phyloP scores from a whole-genome alignment of 2,329 filamentous ascomycete species.

The Parascedosporium putredinis region DNA sequence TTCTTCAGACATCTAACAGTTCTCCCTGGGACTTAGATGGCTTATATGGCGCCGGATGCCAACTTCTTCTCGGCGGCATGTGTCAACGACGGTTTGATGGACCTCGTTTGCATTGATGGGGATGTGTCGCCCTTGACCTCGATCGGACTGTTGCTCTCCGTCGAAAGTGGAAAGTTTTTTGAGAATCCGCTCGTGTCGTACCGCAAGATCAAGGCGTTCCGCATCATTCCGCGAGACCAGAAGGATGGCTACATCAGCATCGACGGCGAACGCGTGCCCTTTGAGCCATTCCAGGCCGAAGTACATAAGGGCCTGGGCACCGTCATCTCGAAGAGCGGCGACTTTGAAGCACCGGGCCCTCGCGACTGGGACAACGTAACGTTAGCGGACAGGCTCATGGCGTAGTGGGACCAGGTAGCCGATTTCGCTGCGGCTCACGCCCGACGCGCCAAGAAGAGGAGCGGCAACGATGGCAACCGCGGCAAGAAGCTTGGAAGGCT shows the following conservation, averaged over 20 bases:
- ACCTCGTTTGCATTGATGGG: slow-evolving; percentile 72
- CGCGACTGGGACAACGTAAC: slow-evolving; percentile 31
- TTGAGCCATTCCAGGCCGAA: slow-evolving; percentile 85
- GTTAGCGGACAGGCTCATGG: background rate
- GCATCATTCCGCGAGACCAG: slow-evolving; percentile 65
- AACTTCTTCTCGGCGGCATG: slow-evolving; percentile 82
- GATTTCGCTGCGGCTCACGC: background rate
- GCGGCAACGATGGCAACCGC: background rate
- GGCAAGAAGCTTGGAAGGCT: background rate
- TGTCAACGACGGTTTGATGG: slow-evolving; percentile 75
- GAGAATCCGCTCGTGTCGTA: slow-evolving; percentile 70
- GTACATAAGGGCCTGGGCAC: slow-evolving; percentile 73
- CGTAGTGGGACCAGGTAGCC: background rate
- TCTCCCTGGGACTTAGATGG: slow-evolving; percentile 60
- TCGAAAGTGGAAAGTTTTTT: slow-evolving; percentile 68
- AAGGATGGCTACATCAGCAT: slow-evolving; percentile 81
- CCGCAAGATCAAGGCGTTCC: slow-evolving; percentile 77
- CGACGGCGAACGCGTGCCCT: slow-evolving; percentile 80
- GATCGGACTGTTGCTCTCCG: slow-evolving; percentile 57
- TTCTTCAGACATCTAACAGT: too few relatives aligned
- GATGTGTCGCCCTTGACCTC: slow-evolving; percentile 58
- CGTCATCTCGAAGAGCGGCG: slow-evolving; percentile 66
- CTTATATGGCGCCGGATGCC: slow-evolving; percentile 76
- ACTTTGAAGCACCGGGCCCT: slow-evolving; percentile 58
- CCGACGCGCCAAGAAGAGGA: background rate